Conservation (phyloP, 805 yeast species). For the Ogataea zsoltii region DNA sequence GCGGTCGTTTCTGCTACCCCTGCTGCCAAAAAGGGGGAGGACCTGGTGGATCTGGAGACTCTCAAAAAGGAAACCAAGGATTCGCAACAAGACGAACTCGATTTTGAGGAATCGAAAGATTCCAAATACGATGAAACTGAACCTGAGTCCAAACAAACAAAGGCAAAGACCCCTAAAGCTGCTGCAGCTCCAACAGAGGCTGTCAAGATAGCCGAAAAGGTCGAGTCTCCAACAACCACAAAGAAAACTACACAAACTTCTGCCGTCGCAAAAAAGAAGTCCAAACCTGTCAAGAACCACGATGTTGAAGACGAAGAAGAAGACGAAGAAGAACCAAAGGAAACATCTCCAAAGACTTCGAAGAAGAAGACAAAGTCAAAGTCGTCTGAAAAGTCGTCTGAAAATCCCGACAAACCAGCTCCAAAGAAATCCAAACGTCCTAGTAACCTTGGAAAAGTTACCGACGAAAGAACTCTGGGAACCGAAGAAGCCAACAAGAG, state of each 20-base stretch:
- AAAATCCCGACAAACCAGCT: neutral
- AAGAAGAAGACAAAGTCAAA: neutral
- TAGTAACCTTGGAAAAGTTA: slow-evolving; percentile 12
- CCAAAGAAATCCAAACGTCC: slow-evolving; percentile 14
- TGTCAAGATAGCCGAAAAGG: neutral
- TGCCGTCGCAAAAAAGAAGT: neutral
- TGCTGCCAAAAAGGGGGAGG: neutral
- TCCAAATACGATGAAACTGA: neutral
- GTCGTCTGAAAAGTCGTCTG: neutral
- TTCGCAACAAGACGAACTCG: neutral
- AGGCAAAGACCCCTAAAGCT: neutral
- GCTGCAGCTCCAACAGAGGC: neutral
- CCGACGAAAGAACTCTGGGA: slow-evolving; percentile 16
- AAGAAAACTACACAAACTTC: neutral
- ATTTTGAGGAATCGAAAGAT: neutral
- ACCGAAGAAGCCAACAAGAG: slow-evolving; percentile 9
- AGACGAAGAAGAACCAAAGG: neutral
- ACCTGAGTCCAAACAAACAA: neutral
- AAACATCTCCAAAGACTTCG: neutral
- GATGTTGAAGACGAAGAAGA: slow-evolving; percentile 6
- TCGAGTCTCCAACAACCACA: neutral
- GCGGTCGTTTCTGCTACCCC: neutral
- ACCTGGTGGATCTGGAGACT: neutral
- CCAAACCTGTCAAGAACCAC: neutral
- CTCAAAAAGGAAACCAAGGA: neutral